Percentiles rank a stretch among this genome's conserved stretches.
These are phyloP conservation scores for Cladobotryum mycophilum DNA, from an alignment of 2,329 filamentous ascomycete species.

Conservation along the genomic window DNA sequence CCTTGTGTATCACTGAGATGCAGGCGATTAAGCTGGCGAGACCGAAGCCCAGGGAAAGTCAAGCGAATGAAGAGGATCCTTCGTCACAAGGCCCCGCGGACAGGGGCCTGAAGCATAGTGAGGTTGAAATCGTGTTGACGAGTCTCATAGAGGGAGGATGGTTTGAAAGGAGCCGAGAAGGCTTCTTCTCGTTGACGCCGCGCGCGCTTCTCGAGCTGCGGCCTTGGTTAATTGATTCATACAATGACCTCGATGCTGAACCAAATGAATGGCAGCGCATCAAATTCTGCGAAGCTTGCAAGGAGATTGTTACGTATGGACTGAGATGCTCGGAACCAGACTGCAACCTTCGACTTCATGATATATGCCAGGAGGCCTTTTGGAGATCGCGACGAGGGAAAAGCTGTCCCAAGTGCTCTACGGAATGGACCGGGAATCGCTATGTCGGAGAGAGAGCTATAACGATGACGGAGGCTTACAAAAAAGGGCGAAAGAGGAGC, in stretches of 20 bases:
- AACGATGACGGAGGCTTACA: constrained; percentile 46
- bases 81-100: constrained; percentile 32
- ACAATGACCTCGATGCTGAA: constrained; percentile 67
- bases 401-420: constrained; percentile 58
- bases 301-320: constrained; percentile 80
- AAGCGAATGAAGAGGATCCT: constrained; percentile 25
- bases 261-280: constrained; percentile 63
- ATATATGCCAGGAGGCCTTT: constrained; percentile 67
- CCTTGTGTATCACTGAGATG: constrained; percentile 74
- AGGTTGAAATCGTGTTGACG: constrained; percentile 67
- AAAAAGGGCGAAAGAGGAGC: constrained; percentile 34
- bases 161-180: constrained; percentile 66
- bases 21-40: constrained; percentile 67
- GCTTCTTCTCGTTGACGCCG: constrained; percentile 70
- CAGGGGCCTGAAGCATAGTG: constrained; percentile 63
- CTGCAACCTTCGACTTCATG: constrained; percentile 68
- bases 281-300: constrained; percentile 83
- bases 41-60: constrained; percentile 36
- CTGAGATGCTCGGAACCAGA: constrained; percentile 65
- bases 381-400: constrained; percentile 60
- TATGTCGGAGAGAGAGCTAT: constrained; percentile 53
- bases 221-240: constrained; percentile 78
- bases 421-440: constrained; percentile 41
- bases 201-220: constrained; percentile 79
- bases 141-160: constrained; percentile 73